phyloP scores from a whole-genome alignment of 306 rosid species.

The Gastrolobium villosum region DNA sequence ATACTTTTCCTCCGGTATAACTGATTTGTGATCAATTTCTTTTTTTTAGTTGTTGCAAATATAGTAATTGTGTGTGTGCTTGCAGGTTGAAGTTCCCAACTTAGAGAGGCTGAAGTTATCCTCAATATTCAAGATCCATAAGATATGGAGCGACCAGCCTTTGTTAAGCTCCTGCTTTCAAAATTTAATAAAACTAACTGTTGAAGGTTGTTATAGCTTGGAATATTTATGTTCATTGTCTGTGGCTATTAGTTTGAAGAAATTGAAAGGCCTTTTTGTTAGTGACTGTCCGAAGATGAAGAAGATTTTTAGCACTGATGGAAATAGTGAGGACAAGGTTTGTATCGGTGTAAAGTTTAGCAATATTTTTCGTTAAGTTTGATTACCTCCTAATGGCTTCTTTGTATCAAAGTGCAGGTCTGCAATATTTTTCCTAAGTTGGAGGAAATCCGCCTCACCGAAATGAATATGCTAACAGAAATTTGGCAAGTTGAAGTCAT shows the following conservation, averaged over 20 bases:
- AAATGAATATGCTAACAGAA: not conserved
- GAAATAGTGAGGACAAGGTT: constrained; percentile 2
- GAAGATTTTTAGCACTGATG: not conserved
- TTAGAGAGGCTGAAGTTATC: constrained; percentile 42
- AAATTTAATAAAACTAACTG: not conserved
- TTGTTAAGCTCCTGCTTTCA: not conserved
- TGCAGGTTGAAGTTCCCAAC: constrained; percentile 42
- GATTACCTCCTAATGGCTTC: not conserved
- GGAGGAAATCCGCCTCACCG: not conserved
- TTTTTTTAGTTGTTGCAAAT: not conserved
- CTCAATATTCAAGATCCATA: not conserved
- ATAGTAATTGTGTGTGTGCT: not conserved
- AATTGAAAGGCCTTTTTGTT: constrained; percentile 48
- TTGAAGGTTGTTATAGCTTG: not conserved
- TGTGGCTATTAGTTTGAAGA: constrained; percentile 38
- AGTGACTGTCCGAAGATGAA: constrained; percentile 36
- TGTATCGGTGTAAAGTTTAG: not conserved
- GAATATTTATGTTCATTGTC: constrained; percentile 22
- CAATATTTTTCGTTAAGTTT: not conserved
- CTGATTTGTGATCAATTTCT: not conserved
- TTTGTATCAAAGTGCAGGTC: not conserved
- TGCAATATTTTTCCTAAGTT: constrained; percentile 31
- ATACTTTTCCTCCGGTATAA: not conserved
- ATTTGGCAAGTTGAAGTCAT: constrained; percentile 18
- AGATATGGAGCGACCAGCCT: constrained; percentile 35